Percentiles rank a stretch among this genome's conserved stretches.
phyloP scores from a whole-genome alignment of 75 land plant species.

The Selaginella moellendorffii region DNA sequence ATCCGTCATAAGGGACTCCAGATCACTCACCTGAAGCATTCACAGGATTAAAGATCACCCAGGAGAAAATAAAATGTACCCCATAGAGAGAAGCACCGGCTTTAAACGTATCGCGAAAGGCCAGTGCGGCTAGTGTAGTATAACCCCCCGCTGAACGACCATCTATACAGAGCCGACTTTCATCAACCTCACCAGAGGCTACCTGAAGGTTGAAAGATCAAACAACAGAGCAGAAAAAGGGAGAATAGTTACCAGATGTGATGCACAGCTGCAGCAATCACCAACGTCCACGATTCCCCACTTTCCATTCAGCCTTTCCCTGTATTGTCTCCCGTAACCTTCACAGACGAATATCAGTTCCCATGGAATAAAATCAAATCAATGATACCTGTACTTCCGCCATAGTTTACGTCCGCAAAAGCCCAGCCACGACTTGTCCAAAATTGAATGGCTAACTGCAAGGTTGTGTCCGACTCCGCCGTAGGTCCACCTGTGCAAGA shows the following conservation, averaged over 20 bases:
- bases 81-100: constrained; percentile 94
- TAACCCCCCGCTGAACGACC: constrained; percentile 96
- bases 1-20: constrained; percentile 47
- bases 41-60: background rate
- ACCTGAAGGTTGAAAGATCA: no score
- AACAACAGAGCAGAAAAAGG: no score
- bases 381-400: constrained; percentile 96
- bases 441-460: constrained; percentile 71
- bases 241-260: constrained; percentile 56
- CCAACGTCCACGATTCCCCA: constrained; percentile 95
- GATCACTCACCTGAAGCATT: constrained; percentile 52
- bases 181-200: constrained; percentile 57
- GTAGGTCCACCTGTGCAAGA: constrained; percentile 80
- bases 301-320: constrained; percentile 69
- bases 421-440: constrained; percentile 99
- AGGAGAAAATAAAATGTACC: constrained; percentile 29
- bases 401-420: constrained; percentile 94
- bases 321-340: constrained; percentile 93
- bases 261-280: constrained; percentile 95
- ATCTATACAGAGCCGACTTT: constrained; percentile 59
- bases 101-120: constrained; percentile 67
- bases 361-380: no score
- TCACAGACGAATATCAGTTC: constrained; percentile 9
- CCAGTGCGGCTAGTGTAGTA: constrained; percentile 87
- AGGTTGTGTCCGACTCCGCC: constrained; percentile 41